A percentile compares a stretch with the other conserved stretches of the same genome.
Conservation (phyloP, 106 monocot genomes). For the Allium fistulosum region DNA sequence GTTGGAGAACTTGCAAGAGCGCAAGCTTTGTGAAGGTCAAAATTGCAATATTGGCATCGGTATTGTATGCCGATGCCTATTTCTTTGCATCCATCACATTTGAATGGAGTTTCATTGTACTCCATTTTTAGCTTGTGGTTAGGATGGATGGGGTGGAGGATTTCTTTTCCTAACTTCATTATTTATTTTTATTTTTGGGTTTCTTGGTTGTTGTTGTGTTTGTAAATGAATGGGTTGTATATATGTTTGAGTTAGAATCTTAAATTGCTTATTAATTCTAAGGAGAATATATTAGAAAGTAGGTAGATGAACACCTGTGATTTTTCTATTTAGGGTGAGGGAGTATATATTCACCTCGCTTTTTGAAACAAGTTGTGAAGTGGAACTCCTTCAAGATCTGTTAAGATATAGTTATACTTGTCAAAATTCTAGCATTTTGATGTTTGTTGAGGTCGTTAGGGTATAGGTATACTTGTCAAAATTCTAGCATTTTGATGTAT, state of each 20-base stretch:
- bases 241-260: constrained; percentile 1
- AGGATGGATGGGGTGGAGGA: constrained; percentile 30
- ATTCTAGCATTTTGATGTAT: too few species aligned
- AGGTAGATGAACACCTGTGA: not conserved
- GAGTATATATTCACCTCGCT: not conserved
- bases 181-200: not conserved
- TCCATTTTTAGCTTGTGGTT: constrained; percentile 37
- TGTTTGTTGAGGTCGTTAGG: too few species aligned
- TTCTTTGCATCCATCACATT: constrained; percentile 56
- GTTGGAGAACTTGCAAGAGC: constrained; percentile 21
- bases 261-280: not conserved
- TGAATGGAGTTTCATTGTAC: constrained; percentile 42
- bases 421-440: too few species aligned
- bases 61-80: constrained; percentile 51
- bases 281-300: not conserved
- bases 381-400: not conserved
- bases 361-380: constrained; percentile 3
- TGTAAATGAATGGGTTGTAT: not conserved
- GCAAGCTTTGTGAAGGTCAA: constrained; percentile 54
- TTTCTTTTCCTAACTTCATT: constrained; percentile 49
- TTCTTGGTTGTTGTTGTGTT: not conserved
- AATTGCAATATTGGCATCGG: constrained; percentile 35
- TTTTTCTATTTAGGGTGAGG: too few species aligned
- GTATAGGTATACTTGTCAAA: not conserved
- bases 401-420: too few species aligned